These are phyloP conservation scores for Saprolegnia diclina DNA, from an alignment of 352 stramenopile genomes.

Conservation along the genomic window DNA sequence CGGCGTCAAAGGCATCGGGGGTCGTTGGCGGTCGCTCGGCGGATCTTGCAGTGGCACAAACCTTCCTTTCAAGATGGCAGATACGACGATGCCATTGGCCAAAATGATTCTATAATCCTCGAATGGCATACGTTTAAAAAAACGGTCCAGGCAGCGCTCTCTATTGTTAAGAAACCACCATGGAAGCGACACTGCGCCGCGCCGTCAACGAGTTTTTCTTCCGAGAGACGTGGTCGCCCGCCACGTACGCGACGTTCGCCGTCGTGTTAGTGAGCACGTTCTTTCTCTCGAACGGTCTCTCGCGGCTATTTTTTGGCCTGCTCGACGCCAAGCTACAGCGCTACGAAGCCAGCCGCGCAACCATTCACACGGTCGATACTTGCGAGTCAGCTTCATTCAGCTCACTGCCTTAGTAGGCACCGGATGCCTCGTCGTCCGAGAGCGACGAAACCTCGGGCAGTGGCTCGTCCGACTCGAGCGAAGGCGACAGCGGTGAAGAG, in stretches of 20 bases:
- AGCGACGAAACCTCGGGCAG: not conserved
- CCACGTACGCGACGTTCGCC: slow-evolving; percentile 14
- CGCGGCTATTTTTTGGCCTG: not conserved
- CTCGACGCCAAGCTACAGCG: not conserved
- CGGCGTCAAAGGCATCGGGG: slow-evolving; percentile 65
- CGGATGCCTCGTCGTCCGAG: not conserved
- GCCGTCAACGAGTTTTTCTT: slow-evolving; percentile 26
- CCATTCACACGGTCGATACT: not conserved
- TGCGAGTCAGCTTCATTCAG: no score
- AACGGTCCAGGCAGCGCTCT: not conserved
- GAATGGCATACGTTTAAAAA: not conserved
- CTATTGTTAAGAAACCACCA: not conserved
- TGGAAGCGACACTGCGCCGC: slow-evolving; percentile 19
- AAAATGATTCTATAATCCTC: not conserved
- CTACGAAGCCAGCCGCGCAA: not conserved
- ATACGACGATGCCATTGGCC: not conserved
- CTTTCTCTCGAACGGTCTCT: slow-evolving; percentile 16
- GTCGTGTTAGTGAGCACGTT: slow-evolving; percentile 12
- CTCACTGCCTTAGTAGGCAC: not conserved
- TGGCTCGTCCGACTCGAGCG: not conserved
- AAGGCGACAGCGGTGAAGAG: not conserved
- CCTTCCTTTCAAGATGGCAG: not conserved
- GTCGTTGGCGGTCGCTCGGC: not conserved
- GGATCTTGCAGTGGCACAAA: not conserved
- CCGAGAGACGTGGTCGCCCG: slow-evolving; percentile 13